Conservation (phyloP, 768 basidiomycete species). For the Hericium rajendrae region DNA sequence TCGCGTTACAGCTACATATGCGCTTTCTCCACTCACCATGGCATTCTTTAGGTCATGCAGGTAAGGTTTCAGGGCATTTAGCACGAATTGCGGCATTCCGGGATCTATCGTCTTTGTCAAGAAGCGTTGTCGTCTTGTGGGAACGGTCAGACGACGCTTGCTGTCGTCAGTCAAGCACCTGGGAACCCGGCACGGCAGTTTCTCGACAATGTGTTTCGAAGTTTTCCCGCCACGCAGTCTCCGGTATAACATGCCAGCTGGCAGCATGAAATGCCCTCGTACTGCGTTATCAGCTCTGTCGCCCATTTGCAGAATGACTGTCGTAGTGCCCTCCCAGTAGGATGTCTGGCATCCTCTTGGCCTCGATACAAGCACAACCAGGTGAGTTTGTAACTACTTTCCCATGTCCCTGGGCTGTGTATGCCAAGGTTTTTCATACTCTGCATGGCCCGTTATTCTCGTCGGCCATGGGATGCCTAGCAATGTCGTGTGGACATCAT, state of each 20-base stretch:
- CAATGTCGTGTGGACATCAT: no score
- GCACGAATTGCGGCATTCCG: no score
- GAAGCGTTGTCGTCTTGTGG: conserved; percentile 4
- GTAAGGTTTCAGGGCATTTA: no score
- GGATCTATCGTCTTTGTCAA: not conserved
- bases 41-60: no score
- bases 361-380: not conserved
- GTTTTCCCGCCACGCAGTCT: conserved; percentile 1
- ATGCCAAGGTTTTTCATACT: not conserved
- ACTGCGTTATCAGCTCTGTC: conserved; percentile 2
- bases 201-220: not conserved
- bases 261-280: not conserved
- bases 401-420: not conserved
- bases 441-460: not conserved
- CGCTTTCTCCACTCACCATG: not conserved
- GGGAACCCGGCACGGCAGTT: conserved; percentile 2
- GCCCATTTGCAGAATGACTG: not conserved
- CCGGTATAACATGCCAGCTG: conserved; percentile 6
- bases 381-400: not conserved
- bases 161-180: not conserved
- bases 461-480: not conserved
- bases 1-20: not conserved
- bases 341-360: not conserved
- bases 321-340: not conserved
- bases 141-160: conserved; percentile 1